Base-by-base conservation (phyloP, 805 yeast species). In the Wickerhamiella nectarea region DNA sequence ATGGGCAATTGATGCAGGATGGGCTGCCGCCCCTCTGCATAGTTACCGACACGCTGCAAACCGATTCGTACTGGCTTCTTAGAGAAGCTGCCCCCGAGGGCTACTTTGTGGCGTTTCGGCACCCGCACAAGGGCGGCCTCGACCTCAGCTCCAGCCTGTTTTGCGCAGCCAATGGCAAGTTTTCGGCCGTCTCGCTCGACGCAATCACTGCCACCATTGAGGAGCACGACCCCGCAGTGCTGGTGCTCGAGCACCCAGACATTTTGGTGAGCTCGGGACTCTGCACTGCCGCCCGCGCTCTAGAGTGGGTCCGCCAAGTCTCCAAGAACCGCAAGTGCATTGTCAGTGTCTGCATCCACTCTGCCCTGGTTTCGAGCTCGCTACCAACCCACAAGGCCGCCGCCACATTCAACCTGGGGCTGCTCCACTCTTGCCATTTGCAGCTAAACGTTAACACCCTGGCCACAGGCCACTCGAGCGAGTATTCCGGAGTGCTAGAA, bases 181-280 rank as follows among this genome's bases (percentile, higher is more conserved):
- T 51, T 25, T 34, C 25, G 4, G 26, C 48, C 5, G 33, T 43
- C 4, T 33, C 39, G 7, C 41, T 49, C 17, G 43, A 38, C 2
- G 34, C 20, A 3, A 19, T 51, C n/a, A 21, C 26, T 14, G 14
- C 29, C 2, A 15, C 33, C 17, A 46, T 48, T 24, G 19, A 12
- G 19, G 20, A 38, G 10, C 7, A 11, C 19, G 43, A 15, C 48
- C 55, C 24, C 55, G 51, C 29, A 52, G 63, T 5, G 50, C 36
- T 73, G 1, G 56, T 74, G 22, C 47, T 75, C 8, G 78, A 74
- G 44, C 61, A 64, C 12, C 67, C 71, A 0, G 78, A 74, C 38
- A 39, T 71, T 19, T 59, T 75, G 4, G 54, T 74, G 17, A 56
- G 66, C 4, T 56, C 75, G 1, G 73, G 75, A 0, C 48, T 55